Conservation (phyloP, 2,329 filamentous ascomycete species). For the Trichoderma cornu-damae region DNA sequence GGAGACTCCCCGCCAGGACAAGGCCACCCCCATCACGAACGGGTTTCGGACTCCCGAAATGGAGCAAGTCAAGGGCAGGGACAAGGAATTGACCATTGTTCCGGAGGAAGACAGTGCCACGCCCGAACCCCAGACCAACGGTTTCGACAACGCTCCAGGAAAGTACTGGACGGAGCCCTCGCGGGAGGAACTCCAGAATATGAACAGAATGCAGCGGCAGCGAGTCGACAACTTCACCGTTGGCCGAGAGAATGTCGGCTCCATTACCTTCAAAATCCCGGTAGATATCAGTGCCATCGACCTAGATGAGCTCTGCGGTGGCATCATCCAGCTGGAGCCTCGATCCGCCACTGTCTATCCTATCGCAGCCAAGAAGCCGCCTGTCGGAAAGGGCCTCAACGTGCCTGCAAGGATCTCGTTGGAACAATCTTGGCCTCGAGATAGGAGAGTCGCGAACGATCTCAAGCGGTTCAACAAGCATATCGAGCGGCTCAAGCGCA, state of each 20-base stretch:
- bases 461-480: constrained; percentile 73
- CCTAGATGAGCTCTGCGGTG: constrained; percentile 71
- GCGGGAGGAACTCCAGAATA: constrained; percentile 66
- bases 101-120: constrained; percentile 58
- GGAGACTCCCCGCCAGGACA: constrained; percentile 47
- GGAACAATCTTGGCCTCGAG: constrained; percentile 83
- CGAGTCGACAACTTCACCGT: constrained; percentile 71
- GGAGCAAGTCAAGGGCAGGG: constrained; percentile 67
- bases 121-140: constrained; percentile 26
- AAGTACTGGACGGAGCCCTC: constrained; percentile 83
- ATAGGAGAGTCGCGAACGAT: constrained; percentile 49
- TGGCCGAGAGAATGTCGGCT: constrained; percentile 75
- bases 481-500: constrained; percentile 71
- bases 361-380: constrained; percentile 69
- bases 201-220: constrained; percentile 75
- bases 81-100: constrained; percentile 75
- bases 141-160: constrained; percentile 54
- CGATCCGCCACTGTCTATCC: constrained; percentile 87
- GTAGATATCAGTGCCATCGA: constrained; percentile 79
- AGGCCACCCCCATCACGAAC: constrained; percentile 39
- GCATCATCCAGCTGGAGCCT: constrained; percentile 68
- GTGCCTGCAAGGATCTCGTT: constrained; percentile 84
- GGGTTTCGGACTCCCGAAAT: constrained; percentile 53
- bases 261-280: constrained; percentile 72
- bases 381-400: constrained; percentile 82